These are phyloP conservation scores for Didymella arachidicola DNA, from an alignment of 2,329 filamentous ascomycete genomes.

Conservation along the genomic window DNA sequence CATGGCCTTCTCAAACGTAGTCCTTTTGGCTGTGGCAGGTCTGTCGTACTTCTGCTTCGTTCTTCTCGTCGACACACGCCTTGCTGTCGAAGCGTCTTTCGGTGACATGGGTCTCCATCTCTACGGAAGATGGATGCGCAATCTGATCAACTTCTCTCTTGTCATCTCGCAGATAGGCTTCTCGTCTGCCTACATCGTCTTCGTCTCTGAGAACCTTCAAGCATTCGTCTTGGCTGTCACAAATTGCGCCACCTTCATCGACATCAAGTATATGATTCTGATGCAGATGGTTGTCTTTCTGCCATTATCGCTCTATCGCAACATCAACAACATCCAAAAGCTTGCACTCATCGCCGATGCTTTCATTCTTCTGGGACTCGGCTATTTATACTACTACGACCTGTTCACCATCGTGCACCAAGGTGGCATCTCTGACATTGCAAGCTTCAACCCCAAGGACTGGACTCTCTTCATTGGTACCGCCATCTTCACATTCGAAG, in stretches of 20 bases:
- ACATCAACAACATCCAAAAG: conserved; percentile 96
- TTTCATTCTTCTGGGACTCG: conserved; percentile 90
- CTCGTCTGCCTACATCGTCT: conserved; percentile 94
- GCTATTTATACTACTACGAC: conserved; percentile 97
- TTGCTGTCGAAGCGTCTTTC: conserved; percentile 91
- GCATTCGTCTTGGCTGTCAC: conserved; percentile 93
- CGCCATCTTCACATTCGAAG: conserved; percentile 98
- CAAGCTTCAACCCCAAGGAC: conserved; percentile 85
- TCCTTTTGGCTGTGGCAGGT: conserved; percentile 83
- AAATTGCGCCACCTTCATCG: conserved; percentile 83
- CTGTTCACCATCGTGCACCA: conserved; percentile 79
- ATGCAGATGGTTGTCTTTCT: conserved; percentile 96
- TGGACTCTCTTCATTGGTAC: conserved; percentile 99
- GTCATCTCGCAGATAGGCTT: conserved; percentile 96
- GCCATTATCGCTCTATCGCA: conserved; percentile 89
- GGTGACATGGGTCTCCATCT: conserved; percentile 94
- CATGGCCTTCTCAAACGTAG: conserved; percentile 94
- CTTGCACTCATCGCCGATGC: conserved; percentile 92
- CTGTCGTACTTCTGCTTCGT: conserved; percentile 99
- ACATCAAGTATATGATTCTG: conserved; percentile 88
- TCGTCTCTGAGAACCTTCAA: conserved; percentile 93
- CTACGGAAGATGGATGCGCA: conserved; percentile 90
- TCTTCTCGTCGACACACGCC: conserved; percentile 83
- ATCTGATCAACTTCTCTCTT: conserved; percentile 86
- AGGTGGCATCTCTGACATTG: conserved; percentile 81